phyloP scores from a whole-genome alignment of 2,329 filamentous ascomycete genomes.

The Penicillium vulpinum region DNA sequence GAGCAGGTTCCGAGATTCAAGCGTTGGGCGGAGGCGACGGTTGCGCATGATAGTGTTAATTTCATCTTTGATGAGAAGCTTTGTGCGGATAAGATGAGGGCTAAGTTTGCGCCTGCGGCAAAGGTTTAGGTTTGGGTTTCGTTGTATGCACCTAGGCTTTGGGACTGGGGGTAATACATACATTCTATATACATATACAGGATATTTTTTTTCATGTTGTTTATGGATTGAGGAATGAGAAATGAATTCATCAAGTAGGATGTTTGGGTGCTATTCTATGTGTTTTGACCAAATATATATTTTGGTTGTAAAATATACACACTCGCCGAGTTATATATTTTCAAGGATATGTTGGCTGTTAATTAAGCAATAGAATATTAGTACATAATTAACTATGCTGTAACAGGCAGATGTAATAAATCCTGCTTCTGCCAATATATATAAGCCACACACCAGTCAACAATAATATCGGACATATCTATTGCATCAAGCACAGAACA shows the following conservation, averaged over 20 bases:
- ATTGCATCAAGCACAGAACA: not conserved
- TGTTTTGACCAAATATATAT: not conserved
- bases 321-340: too few relatives aligned
- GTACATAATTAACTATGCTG: too few relatives aligned
- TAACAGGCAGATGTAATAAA: not conserved
- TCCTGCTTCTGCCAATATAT: too few relatives aligned
- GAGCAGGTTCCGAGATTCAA: slow-evolving; percentile 64
- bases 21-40: slow-evolving; percentile 64
- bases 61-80: slow-evolving; percentile 60
- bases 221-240: not conserved
- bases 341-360: too few relatives aligned
- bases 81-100: slow-evolving; percentile 46
- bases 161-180: not conserved
- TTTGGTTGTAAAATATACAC: too few relatives aligned
- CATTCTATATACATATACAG: not conserved
- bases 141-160: not conserved
- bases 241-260: not conserved
- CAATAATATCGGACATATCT: too few relatives aligned
- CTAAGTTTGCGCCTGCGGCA: slow-evolving; percentile 40
- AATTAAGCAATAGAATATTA: too few relatives aligned
- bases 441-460: too few relatives aligned
- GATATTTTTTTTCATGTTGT: not conserved
- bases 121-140: slow-evolving; percentile 12
- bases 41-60: slow-evolving; percentile 65
- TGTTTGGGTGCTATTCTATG: too few relatives aligned